Percentiles rank a stretch among this genome's conserved stretches.
Conservation (phyloP, 345 rosid species). For the Noccaea bulbosa region DNA sequence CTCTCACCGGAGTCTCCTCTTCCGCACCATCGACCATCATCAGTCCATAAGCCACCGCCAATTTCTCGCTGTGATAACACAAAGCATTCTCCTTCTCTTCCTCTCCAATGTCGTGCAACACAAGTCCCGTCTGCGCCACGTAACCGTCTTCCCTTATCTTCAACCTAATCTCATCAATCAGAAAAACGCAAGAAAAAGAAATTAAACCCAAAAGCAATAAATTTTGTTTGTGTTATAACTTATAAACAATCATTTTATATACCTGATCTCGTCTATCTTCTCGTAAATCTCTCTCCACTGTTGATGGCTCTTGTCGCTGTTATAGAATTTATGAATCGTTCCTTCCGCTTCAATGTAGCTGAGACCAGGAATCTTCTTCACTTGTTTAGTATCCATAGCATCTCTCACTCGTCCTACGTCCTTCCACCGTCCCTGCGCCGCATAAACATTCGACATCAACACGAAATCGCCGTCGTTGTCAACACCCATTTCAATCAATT, state of each 20-base stretch:
- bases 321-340: constrained; percentile 68
- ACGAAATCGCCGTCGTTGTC: constrained; percentile 76
- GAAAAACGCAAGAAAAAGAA: neutral
- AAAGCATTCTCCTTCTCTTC: constrained; percentile 88
- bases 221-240: neutral
- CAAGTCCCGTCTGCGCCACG: constrained; percentile 72
- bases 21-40: constrained; percentile 42
- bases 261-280: constrained; percentile 74
- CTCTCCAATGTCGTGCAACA: constrained; percentile 85
- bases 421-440: constrained; percentile 73
- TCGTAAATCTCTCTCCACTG: constrained; percentile 62
- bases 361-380: constrained; percentile 80
- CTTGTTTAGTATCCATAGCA: constrained; percentile 70
- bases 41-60: constrained; percentile 88
- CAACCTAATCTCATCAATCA: constrained; percentile 63
- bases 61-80: constrained; percentile 80
- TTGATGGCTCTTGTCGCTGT: constrained; percentile 64
- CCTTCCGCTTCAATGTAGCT: constrained; percentile 80
- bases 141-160: constrained; percentile 73
- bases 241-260: neutral
- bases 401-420: constrained; percentile 81
- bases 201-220: neutral
- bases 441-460: constrained; percentile 76
- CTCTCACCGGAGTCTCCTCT: constrained; percentile 62
- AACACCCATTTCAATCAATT: constrained; percentile 77